Evolutionary conservation across 352 stramenopile genomes (phyloP).

Genomic region (Pythium vanterpoolii): DNA sequence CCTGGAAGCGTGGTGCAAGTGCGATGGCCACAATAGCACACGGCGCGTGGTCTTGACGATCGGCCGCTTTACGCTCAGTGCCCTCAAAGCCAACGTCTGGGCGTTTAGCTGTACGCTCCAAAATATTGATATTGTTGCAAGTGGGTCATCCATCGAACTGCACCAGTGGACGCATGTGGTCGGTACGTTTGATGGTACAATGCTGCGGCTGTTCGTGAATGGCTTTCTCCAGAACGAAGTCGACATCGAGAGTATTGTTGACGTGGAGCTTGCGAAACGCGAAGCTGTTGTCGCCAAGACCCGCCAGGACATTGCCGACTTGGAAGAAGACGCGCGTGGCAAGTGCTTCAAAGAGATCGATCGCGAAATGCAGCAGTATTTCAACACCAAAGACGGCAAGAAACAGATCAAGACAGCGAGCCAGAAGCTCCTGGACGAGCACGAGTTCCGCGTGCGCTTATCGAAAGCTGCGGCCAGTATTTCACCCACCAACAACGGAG

Average conservation of each 20-base stretch:
- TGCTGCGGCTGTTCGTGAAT: constrained; percentile 82
- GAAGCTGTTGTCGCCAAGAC: constrained; percentile 70
- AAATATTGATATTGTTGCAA: constrained; percentile 72
- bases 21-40: constrained; percentile 65
- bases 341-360: constrained; percentile 75
- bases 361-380: constrained; percentile 56
- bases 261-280: constrained; percentile 56
- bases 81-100: constrained; percentile 73
- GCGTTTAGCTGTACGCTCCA: constrained; percentile 77
- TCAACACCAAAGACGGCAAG: constrained; percentile 71
- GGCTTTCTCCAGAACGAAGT: constrained; percentile 66
- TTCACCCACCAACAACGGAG: not conserved
- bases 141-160: constrained; percentile 45
- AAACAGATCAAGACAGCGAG: constrained; percentile 53
- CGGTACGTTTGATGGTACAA: constrained; percentile 86
- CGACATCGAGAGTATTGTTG: constrained; percentile 69
- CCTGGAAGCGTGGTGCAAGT: constrained; percentile 79
- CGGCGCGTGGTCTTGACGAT: constrained; percentile 64
- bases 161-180: constrained; percentile 86
- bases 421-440: constrained; percentile 76
- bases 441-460: constrained; percentile 78
- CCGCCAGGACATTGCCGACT: constrained; percentile 64
- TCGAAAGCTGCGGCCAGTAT: constrained; percentile 27
- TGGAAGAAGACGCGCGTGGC: constrained; percentile 73
- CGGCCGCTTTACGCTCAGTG: constrained; percentile 70